Evolutionary conservation across 2,329 filamentous ascomycete genomes (phyloP).

Genomic region (Pleomassaria siparia): DNA sequence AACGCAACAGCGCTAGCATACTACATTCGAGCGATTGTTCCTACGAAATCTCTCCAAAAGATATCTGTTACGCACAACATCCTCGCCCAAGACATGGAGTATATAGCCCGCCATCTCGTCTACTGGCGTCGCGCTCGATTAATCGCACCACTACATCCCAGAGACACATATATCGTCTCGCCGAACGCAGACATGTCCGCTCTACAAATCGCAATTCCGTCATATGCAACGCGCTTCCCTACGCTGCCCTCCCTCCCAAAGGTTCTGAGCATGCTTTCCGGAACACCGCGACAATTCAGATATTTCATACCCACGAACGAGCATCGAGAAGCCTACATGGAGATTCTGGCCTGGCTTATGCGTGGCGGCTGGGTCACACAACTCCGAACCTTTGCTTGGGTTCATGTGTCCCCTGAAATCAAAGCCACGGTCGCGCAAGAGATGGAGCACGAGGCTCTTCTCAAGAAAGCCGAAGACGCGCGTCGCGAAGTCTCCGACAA

Average conservation of each 20-base stretch:
- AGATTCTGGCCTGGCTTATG: constrained; percentile 91
- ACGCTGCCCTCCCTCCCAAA: constrained; percentile 80
- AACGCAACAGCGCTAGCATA: constrained; percentile 77
- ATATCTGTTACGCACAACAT: constrained; percentile 72
- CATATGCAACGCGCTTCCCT: constrained; percentile 79
- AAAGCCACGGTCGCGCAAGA: constrained; percentile 76
- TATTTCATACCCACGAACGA: constrained; percentile 82
- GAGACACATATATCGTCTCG: constrained; percentile 88
- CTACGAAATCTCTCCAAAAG: constrained; percentile 69
- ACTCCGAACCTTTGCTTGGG: constrained; percentile 86
- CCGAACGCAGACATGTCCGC: constrained; percentile 80
- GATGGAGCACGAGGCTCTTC: constrained; percentile 53
- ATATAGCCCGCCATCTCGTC: constrained; percentile 88
- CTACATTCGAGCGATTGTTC: constrained; percentile 61
- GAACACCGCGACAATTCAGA: constrained; percentile 79
- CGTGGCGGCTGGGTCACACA: constrained; percentile 92
- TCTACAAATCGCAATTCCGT: constrained; percentile 67
- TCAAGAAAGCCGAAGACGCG: constrained; percentile 34
- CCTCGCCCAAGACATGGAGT: constrained; percentile 76
- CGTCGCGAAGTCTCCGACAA: constrained; percentile 35
- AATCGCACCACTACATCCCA: constrained; percentile 84
- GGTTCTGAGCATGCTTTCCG: constrained; percentile 82
- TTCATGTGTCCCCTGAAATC: constrained; percentile 80
- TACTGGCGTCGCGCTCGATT: constrained; percentile 94
- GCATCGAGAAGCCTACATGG: constrained; percentile 83